These are phyloP conservation scores for Fragaria ananassa DNA, from an alignment of 306 rosid species.

Conservation along the genomic window DNA sequence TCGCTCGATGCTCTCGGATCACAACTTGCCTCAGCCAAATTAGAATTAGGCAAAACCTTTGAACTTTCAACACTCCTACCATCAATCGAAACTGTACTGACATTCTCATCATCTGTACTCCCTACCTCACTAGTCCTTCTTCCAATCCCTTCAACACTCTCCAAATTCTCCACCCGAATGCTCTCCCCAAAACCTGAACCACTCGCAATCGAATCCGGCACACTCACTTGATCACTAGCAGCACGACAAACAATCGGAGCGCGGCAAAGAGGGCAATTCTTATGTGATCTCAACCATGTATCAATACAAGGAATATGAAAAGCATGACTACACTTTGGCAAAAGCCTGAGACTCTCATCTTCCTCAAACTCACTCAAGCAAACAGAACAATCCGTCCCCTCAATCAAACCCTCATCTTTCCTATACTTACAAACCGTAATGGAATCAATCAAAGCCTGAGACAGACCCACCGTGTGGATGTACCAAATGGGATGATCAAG, in stretches of 20 bases:
- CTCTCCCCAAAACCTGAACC: slow-evolving; percentile 24
- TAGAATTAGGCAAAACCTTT: slow-evolving; percentile 25
- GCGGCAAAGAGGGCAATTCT: slow-evolving; percentile 49
- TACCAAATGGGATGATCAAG: slow-evolving; percentile 55
- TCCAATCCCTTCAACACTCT: slow-evolving; percentile 18
- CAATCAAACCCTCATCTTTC: slow-evolving; percentile 55
- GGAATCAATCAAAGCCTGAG: slow-evolving; percentile 61
- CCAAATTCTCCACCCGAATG: slow-evolving; percentile 20
- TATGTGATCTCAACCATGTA: slow-evolving; percentile 47
- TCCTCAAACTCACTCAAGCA: slow-evolving; percentile 70
- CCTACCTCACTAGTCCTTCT: slow-evolving; percentile 26
- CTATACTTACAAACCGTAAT: slow-evolving; percentile 48
- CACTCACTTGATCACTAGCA: slow-evolving; percentile 18
- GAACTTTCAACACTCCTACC: slow-evolving; percentile 14
- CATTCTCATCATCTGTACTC: slow-evolving; percentile 22
- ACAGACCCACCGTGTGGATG: slow-evolving; percentile 59
- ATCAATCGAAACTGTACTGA: neutral
- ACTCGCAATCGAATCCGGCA: slow-evolving; percentile 14
- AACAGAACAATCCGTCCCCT: slow-evolving; percentile 73
- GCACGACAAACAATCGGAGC: slow-evolving; percentile 38
- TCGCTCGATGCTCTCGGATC: slow-evolving; percentile 23
- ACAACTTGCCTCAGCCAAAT: neutral
- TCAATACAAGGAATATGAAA: slow-evolving; percentile 45
- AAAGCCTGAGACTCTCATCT: slow-evolving; percentile 54
- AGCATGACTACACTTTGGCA: slow-evolving; percentile 78